A percentile compares a stretch with the other conserved stretches of the same genome.
Evolutionary conservation across 768 basidiomycete genomes (phyloP).

Genomic region (Amylocystis lapponica): DNA sequence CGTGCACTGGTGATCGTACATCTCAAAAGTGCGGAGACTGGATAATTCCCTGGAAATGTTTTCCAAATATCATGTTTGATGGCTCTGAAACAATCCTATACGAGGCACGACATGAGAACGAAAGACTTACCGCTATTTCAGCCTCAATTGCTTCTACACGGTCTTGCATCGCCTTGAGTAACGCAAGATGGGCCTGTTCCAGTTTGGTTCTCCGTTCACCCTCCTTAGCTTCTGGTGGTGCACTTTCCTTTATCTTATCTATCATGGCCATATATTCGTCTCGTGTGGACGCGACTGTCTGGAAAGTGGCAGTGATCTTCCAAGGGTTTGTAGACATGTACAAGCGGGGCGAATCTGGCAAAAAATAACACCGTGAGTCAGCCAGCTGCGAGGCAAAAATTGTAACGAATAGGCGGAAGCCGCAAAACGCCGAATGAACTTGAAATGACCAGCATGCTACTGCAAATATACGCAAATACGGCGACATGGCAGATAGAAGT

Average conservation of each 20-base stretch:
- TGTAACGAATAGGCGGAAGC: conserved; percentile 23
- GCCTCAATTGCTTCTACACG: conserved; percentile 62
- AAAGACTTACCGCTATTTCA: conserved; percentile 61
- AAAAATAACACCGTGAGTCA: conserved; percentile 14
- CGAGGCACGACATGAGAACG: neutral
- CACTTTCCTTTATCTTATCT: conserved; percentile 49
- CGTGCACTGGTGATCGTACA: conserved; percentile 9
- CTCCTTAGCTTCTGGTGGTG: conserved; percentile 40
- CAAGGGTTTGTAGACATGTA: conserved; percentile 86
- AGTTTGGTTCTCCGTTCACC: conserved; percentile 48
- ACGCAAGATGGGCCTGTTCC: conserved; percentile 53
- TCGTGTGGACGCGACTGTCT: conserved; percentile 61
- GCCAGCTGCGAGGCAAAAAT: conserved; percentile 1
- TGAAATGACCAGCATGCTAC: conserved; percentile 30
- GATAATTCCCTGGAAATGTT: neutral
- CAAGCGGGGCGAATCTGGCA: conserved; percentile 77
- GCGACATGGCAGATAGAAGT: conserved; percentile 11
- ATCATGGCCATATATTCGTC: conserved; percentile 68
- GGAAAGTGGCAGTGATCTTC: conserved; percentile 79
- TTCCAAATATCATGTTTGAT: neutral
- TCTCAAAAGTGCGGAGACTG: neutral
- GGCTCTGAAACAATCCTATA: neutral
- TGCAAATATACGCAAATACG: conserved; percentile 73
- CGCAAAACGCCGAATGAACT: conserved; percentile 38
- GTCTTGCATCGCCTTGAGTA: conserved; percentile 57